Evolutionary conservation across 208 protist genomes (phyloP).

Genomic region (Wallacemonas rigidus): DNA sequence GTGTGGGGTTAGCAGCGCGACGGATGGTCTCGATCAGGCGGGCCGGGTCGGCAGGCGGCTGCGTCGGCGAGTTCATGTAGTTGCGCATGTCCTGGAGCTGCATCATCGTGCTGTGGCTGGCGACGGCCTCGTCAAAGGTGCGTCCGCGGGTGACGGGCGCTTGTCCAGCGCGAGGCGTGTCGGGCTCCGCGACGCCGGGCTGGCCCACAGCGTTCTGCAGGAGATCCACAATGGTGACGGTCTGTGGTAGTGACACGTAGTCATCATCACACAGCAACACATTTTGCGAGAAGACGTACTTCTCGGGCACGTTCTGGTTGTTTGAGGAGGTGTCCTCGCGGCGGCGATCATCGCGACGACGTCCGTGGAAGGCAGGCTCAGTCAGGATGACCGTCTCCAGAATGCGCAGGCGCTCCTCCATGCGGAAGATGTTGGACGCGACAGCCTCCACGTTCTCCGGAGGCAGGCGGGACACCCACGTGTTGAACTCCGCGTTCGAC

Average conservation of each 20-base stretch:
- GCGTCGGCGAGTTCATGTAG: conserved; percentile 87
- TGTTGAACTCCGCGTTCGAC: conserved; percentile 70
- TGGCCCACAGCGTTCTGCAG: conserved; percentile 84
- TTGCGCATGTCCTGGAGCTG: conserved; percentile 88
- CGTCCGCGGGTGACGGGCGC: conserved; percentile 40
- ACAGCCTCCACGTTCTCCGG: conserved; percentile 57
- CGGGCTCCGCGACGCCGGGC: conserved; percentile 81
- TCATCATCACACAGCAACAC: conserved; percentile 87
- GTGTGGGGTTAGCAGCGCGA: conserved; percentile 64
- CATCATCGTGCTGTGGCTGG: conserved; percentile 90
- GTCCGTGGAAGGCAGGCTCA: conserved; percentile 83
- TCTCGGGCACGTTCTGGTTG: conserved; percentile 50
- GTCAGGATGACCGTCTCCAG: conserved; percentile 76
- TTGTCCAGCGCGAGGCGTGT: conserved; percentile 80
- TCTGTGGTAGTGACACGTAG: conserved; percentile 78
- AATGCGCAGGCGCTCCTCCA: conserved; percentile 84
- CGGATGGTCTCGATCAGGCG: conserved; percentile 87
- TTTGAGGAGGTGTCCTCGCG: conserved; percentile 44
- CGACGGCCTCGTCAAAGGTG: conserved; percentile 81
- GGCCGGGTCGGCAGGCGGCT: conserved; percentile 80
- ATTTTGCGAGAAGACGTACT: conserved; percentile 90
- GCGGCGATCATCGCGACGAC: conserved; percentile 61
- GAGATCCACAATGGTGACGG: conserved; percentile 87
- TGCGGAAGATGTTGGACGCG: conserved; percentile 60
- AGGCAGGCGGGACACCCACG: conserved; percentile 71